Base-by-base conservation (phyloP, 2,329 filamentous ascomycete genomes). In the Apiospora hydei region DNA sequence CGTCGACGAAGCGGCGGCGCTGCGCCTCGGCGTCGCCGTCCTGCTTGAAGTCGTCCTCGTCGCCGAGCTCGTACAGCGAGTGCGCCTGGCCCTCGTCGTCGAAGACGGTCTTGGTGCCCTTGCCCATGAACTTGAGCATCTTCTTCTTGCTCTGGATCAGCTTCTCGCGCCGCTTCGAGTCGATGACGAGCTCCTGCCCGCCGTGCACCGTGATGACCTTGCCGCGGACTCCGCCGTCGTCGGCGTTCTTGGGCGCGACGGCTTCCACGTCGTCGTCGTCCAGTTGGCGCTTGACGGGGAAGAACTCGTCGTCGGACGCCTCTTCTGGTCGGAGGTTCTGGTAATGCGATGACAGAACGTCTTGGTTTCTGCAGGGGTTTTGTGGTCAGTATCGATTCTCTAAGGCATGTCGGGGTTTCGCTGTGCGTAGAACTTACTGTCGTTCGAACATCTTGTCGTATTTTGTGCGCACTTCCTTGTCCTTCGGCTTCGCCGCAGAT, bases 401-500 rank as follows among this genome's bases (percentile, higher is more conserved):
- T 6, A 26, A 18, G 11, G 66, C 14, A 11, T 46, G 5, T 44
- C 4, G 18, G 6, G 3, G 34, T 38, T 7, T 47, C 5, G 16
- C 10, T 24, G 13, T 43, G 46, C 3, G 13, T 11, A 5, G 10
- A 34, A 69, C 68, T 69, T 69, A 69, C 68, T 70, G 51, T 66
- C 96, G 89, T 85, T 98, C 96, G 82, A 98, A 98, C 96, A 99
- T 98, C 77, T 94, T 92, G 82, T 99, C 95, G 81, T 97, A 97
- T 82, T 98, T 98, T 44, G 97, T 99, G 74, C 95, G 90, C 24
- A 98, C 94, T 77, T 91, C 89, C 14, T 93, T 92, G 83, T 91
- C 90, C 81, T 89, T 90, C 73, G 85, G 83, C 75, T 85, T 85
- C 72, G 84, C 85, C 38, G 87, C 87, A 38, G 87, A 86, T n/a